Evolutionary conservation across 192 early-diverging fungal species (phyloP), one percentile per base, ranked within the genome.

Genomic region (Coemansia sp.): DNA sequence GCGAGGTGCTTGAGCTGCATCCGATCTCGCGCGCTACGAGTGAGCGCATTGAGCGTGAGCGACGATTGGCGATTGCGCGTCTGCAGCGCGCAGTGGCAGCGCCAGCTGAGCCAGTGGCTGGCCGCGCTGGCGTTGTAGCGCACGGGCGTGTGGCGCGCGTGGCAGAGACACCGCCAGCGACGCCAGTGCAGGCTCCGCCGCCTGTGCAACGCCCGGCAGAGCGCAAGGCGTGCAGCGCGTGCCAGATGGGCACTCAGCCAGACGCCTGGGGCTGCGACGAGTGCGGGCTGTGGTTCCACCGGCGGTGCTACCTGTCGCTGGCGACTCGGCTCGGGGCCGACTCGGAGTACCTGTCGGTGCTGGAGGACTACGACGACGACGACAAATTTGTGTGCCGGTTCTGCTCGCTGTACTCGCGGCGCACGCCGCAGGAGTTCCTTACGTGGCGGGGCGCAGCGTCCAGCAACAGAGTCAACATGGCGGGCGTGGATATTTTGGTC

Each of bases 391-490:
- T 46, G 39, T 80, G 73, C 57, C 23, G 17, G 9, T 73, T 73
- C 28, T 74, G 77, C 57, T 28, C 23, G n/a, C 7, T 26, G n/a
- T 64, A 64, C 33, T 37, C 16, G 6, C 62, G 39, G 8, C 69
- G 63, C 19, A n/a, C 37, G 4, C 37, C 64, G 0, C 69, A 69
- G 8, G 28, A 44, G 65, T 63, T 44, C 17, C 30, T 74, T 44
- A 80, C 72, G 38, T 72, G 68, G 72, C 73, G 73, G 32, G 46
- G 37, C 57, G 17, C 32, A 57, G 53, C 32, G 9, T 23, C 50
- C 21, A 32, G 49, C 14, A 1, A 8, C 11, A n/a, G 33, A 14
- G 57, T n/a, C 17, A 14, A 32, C 9, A 16, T 49, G 9, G 33
- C 44, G 14, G 55, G 6, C 3, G 68, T 71, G 14, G 73, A 80